These are phyloP conservation scores for Anthracocystis panici-leucophaei DNA, from an alignment of 1,284 basidiomycete genomes.

Conservation along the genomic window DNA sequence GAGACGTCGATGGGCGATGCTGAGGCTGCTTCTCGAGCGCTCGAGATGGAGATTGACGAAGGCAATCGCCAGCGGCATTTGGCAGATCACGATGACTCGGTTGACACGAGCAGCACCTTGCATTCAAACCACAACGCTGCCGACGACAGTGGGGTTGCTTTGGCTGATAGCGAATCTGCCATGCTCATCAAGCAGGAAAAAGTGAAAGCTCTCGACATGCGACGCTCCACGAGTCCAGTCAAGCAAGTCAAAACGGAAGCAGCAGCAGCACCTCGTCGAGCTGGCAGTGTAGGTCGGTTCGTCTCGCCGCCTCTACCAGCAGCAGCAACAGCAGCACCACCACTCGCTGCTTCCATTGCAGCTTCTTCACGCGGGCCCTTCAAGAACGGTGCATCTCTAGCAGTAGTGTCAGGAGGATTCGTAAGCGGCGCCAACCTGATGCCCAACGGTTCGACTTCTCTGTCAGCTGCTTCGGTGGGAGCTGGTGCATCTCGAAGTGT, in stretches of 20 bases:
- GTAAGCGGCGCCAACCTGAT: slow-evolving; percentile 13
- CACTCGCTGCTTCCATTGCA: background rate
- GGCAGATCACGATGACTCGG: slow-evolving; percentile 2
- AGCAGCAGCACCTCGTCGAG: slow-evolving; percentile 20
- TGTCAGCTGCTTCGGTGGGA: slow-evolving; percentile 18
- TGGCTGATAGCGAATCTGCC: background rate
- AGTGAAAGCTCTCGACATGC: slow-evolving; percentile 17
- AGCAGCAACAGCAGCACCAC: background rate
- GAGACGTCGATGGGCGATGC: slow-evolving; percentile 43
- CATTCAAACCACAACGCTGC: slow-evolving; percentile 15
- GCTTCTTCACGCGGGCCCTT: background rate
- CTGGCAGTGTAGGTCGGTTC: slow-evolving; percentile 49
- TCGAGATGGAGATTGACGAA: slow-evolving; percentile 46
- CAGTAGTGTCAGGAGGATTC: slow-evolving; percentile 1
- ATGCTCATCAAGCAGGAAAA: slow-evolving; percentile 30
- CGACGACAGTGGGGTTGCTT: slow-evolving; percentile 45
- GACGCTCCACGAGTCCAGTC: slow-evolving; percentile 44
- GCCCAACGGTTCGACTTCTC: slow-evolving; percentile 31
- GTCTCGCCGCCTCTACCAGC: slow-evolving; percentile 36
- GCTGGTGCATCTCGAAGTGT: background rate
- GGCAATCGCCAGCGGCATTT: slow-evolving; percentile 1
- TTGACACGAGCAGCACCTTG: background rate
- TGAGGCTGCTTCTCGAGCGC: slow-evolving; percentile 37
- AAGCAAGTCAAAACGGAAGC: slow-evolving; percentile 44
- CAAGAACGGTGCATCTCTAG: slow-evolving; percentile 2